Conservation (phyloP, 2,329 filamentous ascomycete species). For the Monilinia aucupariae region DNA sequence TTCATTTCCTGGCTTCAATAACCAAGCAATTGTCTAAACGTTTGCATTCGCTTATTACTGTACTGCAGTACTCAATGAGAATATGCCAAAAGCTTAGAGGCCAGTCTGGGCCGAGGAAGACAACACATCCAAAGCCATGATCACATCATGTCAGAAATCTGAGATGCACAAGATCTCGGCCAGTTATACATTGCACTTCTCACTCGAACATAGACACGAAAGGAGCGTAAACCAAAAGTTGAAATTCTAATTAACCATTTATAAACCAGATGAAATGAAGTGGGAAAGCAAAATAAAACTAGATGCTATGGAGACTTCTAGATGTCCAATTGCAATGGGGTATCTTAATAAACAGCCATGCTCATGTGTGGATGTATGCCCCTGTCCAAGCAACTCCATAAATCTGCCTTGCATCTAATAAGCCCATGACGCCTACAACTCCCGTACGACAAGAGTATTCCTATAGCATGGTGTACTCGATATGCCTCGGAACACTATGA, state of each 20-base stretch:
- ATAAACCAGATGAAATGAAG: neutral
- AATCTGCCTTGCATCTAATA: constrained; percentile 12
- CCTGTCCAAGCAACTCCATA: constrained; percentile 15
- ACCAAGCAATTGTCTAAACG: no score
- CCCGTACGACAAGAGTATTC: neutral
- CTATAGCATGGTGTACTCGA: neutral
- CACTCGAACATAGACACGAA: neutral
- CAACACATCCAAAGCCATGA: neutral
- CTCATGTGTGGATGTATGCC: constrained; percentile 14
- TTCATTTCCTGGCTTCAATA: no score
- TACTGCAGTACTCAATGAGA: neutral
- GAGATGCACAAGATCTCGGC: neutral
- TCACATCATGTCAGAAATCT: neutral
- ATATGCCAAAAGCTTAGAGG: neutral
- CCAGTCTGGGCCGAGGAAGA: neutral
- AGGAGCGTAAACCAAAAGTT: neutral
- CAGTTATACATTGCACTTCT: neutral
- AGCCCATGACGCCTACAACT: constrained; percentile 14
- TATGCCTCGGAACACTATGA: neutral
- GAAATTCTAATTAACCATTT: neutral
- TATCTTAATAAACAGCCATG: constrained; percentile 16
- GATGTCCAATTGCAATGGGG: constrained; percentile 13
- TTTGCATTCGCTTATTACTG: no score
- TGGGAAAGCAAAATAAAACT: constrained; percentile 3
- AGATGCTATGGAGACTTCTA: constrained; percentile 14